Evolutionary conservation across 1,284 basidiomycete genomes (phyloP), one percentile per base, ranked within the genome.

Genomic region (Flammula alnicola): DNA sequence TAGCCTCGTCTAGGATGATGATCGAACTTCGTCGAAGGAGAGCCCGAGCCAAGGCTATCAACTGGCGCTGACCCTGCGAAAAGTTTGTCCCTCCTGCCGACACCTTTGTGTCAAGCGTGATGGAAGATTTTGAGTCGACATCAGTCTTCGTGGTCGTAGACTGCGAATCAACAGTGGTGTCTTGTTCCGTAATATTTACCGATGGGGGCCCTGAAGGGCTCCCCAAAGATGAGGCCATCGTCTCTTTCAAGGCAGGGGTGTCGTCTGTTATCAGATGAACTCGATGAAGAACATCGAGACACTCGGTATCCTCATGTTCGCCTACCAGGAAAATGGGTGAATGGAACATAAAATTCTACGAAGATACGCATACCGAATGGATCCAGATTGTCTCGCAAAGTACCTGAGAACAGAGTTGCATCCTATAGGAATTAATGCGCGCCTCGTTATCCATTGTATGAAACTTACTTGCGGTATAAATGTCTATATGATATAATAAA

Each of bases 1-100:
- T 92, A 6, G 89, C 90, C 66, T 95, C 92, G 65, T 95, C 92
- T 50, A 94, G 75, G 23, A 94, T 83, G 45, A 94, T 86, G 52
- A 94, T 81, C 12, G 86, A 79, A 54, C 86, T 89, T 5, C 83
- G 78, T 8, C 90, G 76, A 7, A 95, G 74, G 11, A 95, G 76
- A 0, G 90, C 90, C 11, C 90, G 77, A 2, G 87, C 86, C 80
- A 91, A 82, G 1, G 91, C 88, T 17, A 95, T 81, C 3, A 95
- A 75, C 67, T 95, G 92, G 14, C 89, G 66, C 61, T 95, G 91
- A 3, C 92, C 93, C 52, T 90, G 88, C 2, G 88, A 91, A 62
- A 94, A 91, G 70, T 93, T 93, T 47, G 81, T 78, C 4, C 92
- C 92, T 1, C 90, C 90, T 1, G 88, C 77, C 0, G 88, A 88